Percentiles rank a stretch among this genome's conserved stretches.
These are phyloP conservation scores for Termitomyces titanicus DNA, from an alignment of 768 basidiomycete genomes.

Conservation along the genomic window DNA sequence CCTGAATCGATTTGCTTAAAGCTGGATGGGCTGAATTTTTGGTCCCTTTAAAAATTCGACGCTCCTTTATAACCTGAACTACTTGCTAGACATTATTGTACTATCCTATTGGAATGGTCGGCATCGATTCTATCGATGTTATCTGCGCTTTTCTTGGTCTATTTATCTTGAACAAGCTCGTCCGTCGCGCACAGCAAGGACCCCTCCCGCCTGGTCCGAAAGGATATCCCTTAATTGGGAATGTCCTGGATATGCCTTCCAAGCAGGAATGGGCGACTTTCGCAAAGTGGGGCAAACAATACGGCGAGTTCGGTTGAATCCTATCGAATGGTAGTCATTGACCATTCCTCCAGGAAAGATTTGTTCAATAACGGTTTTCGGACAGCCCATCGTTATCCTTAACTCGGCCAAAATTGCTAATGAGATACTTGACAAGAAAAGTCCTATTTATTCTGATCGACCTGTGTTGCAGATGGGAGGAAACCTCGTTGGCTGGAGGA, in stretches of 20 bases:
- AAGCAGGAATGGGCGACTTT: constrained; percentile 50
- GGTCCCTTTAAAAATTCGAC: constrained; percentile 12
- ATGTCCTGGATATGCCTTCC: constrained; percentile 48
- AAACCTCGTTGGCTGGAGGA: constrained; percentile 56
- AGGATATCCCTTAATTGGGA: constrained; percentile 52
- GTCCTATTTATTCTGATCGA: constrained; percentile 65
- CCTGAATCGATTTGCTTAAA: constrained; percentile 34
- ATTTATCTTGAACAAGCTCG: constrained; percentile 30
- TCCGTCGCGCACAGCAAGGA: constrained; percentile 17
- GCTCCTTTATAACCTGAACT: constrained; percentile 19
- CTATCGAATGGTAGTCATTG: not conserved
- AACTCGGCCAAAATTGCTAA: constrained; percentile 47
- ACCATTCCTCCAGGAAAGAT: constrained; percentile 45
- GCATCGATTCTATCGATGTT: constrained; percentile 27
- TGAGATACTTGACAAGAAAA: constrained; percentile 66
- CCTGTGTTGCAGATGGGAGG: constrained; percentile 53
- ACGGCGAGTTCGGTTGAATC: constrained; percentile 30
- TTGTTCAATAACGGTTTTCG: constrained; percentile 54
- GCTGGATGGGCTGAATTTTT: constrained; percentile 18
- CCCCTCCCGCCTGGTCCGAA: constrained; percentile 50
- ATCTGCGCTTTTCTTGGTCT: constrained; percentile 29
- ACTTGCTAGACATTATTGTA: constrained; percentile 22
- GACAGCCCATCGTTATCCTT: constrained; percentile 55
- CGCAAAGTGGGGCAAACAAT: constrained; percentile 48
- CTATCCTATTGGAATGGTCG: constrained; percentile 14